Percentiles rank a stretch among this genome's conserved stretches.
Conservation (phyloP, 768 basidiomycete species). For the Chalciporus piperatus region DNA sequence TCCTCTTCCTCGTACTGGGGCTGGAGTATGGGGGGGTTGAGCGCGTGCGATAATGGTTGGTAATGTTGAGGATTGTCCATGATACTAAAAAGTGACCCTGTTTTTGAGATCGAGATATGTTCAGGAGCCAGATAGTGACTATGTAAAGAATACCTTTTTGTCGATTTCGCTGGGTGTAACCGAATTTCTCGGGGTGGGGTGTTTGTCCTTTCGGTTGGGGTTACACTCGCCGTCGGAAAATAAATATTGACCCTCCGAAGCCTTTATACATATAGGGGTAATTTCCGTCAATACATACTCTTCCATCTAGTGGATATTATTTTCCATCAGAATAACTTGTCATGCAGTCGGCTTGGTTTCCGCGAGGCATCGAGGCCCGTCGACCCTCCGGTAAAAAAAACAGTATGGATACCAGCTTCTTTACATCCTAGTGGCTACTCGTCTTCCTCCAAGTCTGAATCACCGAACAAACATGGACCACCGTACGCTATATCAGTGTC, state of each 20-base stretch:
- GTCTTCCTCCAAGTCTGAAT: constrained; percentile 32
- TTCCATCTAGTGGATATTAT: no score
- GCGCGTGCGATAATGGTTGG: constrained; percentile 76
- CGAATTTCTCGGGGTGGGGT: constrained; percentile 31
- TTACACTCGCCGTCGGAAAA: constrained; percentile 26
- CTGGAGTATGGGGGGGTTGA: constrained; percentile 50
- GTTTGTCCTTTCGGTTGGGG: constrained; percentile 25
- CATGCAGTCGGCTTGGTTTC: neutral
- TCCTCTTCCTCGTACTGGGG: constrained; percentile 52
- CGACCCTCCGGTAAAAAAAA: no score
- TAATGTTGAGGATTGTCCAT: constrained; percentile 78
- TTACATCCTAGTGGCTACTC: constrained; percentile 10
- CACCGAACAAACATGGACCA: constrained; percentile 30
- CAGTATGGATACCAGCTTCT: no score
- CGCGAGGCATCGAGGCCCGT: neutral
- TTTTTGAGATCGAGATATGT: constrained; percentile 23
- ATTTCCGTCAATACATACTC: neutral
- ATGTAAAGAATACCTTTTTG: constrained; percentile 16
- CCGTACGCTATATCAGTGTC: constrained; percentile 11
- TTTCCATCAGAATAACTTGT: neutral
- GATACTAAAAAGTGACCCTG: constrained; percentile 2
- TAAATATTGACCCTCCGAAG: constrained; percentile 21
- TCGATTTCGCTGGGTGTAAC: constrained; percentile 30
- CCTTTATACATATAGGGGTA: neutral
- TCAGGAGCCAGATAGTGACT: constrained; percentile 15